Evolutionary conservation across 495 filamentous ascomycete genomes (phyloP).

Genomic region (Wilcoxina mikolae): DNA sequence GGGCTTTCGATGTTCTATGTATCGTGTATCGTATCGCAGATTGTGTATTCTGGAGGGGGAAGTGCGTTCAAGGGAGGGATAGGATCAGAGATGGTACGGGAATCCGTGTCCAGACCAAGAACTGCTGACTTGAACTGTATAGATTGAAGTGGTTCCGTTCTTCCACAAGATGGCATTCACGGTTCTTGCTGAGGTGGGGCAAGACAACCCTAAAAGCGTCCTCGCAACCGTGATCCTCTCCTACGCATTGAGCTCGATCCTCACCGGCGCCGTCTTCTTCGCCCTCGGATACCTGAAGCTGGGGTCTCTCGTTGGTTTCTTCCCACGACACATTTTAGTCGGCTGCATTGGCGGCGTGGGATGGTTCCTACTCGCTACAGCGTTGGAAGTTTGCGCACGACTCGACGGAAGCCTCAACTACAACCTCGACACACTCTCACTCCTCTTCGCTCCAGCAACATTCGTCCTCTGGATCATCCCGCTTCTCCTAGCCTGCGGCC

Average conservation of each 20-base stretch:
- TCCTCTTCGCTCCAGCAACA: constrained; percentile 55
- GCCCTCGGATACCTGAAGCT: constrained; percentile 70
- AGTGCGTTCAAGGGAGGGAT: constrained; percentile 85
- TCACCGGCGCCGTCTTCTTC: constrained; percentile 86
- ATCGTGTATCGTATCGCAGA: constrained; percentile 84
- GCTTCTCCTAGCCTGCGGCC: constrained; percentile 55
- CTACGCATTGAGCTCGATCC: constrained; percentile 76
- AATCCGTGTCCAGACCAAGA: not conserved
- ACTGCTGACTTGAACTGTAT: constrained; percentile 1
- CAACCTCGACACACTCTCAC: constrained; percentile 54
- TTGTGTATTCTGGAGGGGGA: constrained; percentile 73
- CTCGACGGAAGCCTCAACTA: constrained; percentile 73
- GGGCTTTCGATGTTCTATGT: constrained; percentile 98
- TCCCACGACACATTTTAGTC: constrained; percentile 87
- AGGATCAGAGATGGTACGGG: constrained; percentile 77
- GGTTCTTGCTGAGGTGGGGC: constrained; percentile 62
- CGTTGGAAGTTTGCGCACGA: constrained; percentile 84
- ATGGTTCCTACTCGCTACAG: constrained; percentile 86
- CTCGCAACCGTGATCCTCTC: constrained; percentile 83
- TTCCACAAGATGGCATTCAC: constrained; percentile 94
- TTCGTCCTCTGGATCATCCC: constrained; percentile 72
- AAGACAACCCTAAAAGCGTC: constrained; percentile 66
- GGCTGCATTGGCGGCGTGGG: constrained; percentile 96
- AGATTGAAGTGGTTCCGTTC: constrained; percentile 94
- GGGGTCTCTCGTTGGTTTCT: constrained; percentile 87